phyloP scores from a whole-genome alignment of 257 asterid genomes.

The Buddleja alternifolia region DNA sequence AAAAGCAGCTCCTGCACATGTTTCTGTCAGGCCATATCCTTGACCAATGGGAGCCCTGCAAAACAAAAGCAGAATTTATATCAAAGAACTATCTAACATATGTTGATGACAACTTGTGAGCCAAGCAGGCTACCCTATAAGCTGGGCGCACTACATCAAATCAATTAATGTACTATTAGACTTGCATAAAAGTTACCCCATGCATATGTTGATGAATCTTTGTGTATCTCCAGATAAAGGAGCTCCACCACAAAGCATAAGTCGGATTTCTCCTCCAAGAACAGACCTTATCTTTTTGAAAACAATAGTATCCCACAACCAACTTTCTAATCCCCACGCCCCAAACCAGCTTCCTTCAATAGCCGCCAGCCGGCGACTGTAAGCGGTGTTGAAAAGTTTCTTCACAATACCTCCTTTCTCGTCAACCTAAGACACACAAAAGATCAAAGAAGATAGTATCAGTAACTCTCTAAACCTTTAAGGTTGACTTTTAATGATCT shows the following conservation, averaged over 20 bases:
- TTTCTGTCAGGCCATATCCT: conserved; percentile 95
- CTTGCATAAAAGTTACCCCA: conserved; percentile 64
- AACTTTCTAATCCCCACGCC: conserved; percentile 76
- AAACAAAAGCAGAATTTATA: conserved; percentile 18
- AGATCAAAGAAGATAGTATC: conserved; percentile 16
- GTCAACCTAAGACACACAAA: conserved; percentile 58
- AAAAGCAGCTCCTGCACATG: conserved; percentile 93
- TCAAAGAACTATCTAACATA: neutral
- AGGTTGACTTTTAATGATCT: neutral
- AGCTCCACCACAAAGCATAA: conserved; percentile 99
- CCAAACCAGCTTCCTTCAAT: conserved; percentile 94
- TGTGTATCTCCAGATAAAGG: conserved; percentile 92
- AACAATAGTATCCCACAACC: conserved; percentile 68
- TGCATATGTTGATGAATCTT: conserved; percentile 91
- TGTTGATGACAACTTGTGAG: conserved; percentile 5
- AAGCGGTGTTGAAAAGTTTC: conserved; percentile 74
- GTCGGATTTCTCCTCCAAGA: conserved; percentile 88
- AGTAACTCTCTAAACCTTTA: conserved; percentile 24
- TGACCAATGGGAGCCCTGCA: conserved; percentile 92
- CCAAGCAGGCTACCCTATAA: conserved; percentile 14
- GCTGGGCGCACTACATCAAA: neutral
- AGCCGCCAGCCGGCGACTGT: conserved; percentile 68
- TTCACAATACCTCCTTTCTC: conserved; percentile 83
- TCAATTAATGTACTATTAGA: conserved; percentile 8
- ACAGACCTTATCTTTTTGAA: conserved; percentile 69